These are phyloP conservation scores for Parasitella parasitica DNA, from an alignment of 371 early-diverging fungal species.

Conservation along the genomic window DNA sequence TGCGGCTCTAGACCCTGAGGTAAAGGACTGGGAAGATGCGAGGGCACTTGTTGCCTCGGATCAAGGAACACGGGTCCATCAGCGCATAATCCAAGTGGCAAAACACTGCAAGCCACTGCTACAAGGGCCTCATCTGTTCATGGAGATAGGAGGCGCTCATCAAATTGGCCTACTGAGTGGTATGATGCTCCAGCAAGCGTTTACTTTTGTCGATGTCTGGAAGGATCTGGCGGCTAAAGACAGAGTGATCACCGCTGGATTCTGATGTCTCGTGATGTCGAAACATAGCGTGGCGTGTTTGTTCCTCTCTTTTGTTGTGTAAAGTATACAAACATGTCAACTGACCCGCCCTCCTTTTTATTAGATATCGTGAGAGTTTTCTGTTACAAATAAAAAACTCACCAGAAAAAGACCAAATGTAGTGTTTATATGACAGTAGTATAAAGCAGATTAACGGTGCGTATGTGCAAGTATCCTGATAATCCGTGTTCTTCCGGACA, in stretches of 20 bases:
- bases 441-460: not conserved
- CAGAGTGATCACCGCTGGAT: conserved; percentile 50
- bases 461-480: no score
- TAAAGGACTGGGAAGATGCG: conserved; percentile 86
- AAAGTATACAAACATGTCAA: not conserved
- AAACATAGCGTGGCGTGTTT: not conserved
- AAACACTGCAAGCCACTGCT: conserved; percentile 21
- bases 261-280: not conserved
- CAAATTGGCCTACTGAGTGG: conserved; percentile 55
- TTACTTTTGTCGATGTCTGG: conserved; percentile 61
- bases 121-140: conserved; percentile 60
- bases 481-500: not conserved
- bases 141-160: conserved; percentile 78
- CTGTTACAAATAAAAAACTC: not conserved
- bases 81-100: conserved; percentile 49
- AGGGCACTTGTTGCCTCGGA: conserved; percentile 77
- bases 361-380: not conserved
- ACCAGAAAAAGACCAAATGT: not conserved
- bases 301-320: not conserved
- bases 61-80: conserved; percentile 66
- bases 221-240: conserved; percentile 71
- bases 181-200: conserved; percentile 48
- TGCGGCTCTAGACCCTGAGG: conserved; percentile 61
- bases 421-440: not conserved
- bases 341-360: not conserved